Evolutionary conservation across 371 early-diverging fungal species (phyloP).

Genomic region (Circinella minor): DNA sequence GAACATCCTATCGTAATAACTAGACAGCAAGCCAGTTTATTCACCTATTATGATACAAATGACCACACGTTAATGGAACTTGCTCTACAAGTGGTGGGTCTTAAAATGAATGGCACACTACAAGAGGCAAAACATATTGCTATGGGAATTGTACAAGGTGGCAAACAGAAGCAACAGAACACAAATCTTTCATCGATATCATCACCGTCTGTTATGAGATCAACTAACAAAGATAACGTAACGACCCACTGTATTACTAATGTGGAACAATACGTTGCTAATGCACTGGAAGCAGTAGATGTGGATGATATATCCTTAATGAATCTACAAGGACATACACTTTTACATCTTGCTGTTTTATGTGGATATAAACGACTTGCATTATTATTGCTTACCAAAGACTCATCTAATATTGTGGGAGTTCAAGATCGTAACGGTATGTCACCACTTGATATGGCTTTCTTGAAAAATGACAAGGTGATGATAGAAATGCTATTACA

Average conservation of each 20-base stretch:
- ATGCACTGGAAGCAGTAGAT: conserved; percentile 16
- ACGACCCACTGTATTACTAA: background rate
- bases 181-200: background rate
- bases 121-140: conserved; percentile 72
- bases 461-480: conserved; percentile 23
- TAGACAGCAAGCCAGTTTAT: conserved; percentile 53
- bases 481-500: conserved; percentile 24
- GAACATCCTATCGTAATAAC: conserved; percentile 44
- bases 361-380: conserved; percentile 25
- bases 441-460: conserved; percentile 45
- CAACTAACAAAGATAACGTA: no score
- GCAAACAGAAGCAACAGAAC: background rate
- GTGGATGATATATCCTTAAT: conserved; percentile 16
- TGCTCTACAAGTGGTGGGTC: conserved; percentile 81
- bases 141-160: conserved; percentile 66
- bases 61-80: conserved; percentile 82
- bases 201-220: no score
- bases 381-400: conserved; percentile 15
- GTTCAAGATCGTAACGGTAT: conserved; percentile 35
- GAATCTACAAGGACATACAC: conserved; percentile 36
- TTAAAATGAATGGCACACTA: conserved; percentile 76
- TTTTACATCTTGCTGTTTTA: conserved; percentile 44
- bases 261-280: conserved; percentile 13
- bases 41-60: conserved; percentile 70
- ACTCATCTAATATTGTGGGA: conserved; percentile 8